phyloP scores from a whole-genome alignment of 768 basidiomycete species.

The Trametes cingulata region DNA sequence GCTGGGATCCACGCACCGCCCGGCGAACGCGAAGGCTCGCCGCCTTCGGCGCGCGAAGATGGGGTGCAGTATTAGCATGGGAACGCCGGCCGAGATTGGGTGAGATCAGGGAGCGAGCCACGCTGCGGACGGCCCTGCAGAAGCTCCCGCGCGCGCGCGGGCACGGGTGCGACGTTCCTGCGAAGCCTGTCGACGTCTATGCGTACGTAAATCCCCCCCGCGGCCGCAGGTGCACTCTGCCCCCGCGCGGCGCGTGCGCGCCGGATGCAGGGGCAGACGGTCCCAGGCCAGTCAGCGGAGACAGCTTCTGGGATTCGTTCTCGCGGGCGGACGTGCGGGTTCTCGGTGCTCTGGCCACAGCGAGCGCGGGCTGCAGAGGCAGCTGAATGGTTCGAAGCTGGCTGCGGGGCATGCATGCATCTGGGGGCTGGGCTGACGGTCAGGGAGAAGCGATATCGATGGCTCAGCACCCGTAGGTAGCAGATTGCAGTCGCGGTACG shows the following conservation, averaged over 20 bases:
- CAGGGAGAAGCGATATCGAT: not conserved
- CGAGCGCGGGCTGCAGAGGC: not conserved
- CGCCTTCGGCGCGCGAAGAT: slow-evolving; percentile 8
- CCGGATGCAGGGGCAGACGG: not conserved
- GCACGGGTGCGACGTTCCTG: not conserved
- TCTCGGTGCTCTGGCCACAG: not conserved
- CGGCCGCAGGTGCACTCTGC: too few relatives aligned
- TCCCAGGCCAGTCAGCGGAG: not conserved
- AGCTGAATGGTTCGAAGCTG: too few relatives aligned
- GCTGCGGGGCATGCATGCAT: too few relatives aligned
- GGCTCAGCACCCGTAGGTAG: too few relatives aligned
- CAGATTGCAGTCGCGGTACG: too few relatives aligned
- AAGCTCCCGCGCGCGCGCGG: too few relatives aligned
- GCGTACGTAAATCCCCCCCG: not conserved
- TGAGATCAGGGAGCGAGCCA: slow-evolving; percentile 1
- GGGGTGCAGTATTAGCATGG: not conserved
- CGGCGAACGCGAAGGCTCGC: not conserved
- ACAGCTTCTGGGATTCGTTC: not conserved
- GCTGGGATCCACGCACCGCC: slow-evolving; percentile 10
- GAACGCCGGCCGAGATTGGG: slow-evolving; percentile 6
- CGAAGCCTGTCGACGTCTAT: not conserved
- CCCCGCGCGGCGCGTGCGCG: not conserved
- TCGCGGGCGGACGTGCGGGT: not conserved
- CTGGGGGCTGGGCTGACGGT: not conserved
- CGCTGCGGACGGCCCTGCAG: not conserved